A percentile compares a stretch with the other conserved stretches of the same genome.
phyloP scores from a whole-genome alignment of 257 asterid genomes.

The Plantago elongata region DNA sequence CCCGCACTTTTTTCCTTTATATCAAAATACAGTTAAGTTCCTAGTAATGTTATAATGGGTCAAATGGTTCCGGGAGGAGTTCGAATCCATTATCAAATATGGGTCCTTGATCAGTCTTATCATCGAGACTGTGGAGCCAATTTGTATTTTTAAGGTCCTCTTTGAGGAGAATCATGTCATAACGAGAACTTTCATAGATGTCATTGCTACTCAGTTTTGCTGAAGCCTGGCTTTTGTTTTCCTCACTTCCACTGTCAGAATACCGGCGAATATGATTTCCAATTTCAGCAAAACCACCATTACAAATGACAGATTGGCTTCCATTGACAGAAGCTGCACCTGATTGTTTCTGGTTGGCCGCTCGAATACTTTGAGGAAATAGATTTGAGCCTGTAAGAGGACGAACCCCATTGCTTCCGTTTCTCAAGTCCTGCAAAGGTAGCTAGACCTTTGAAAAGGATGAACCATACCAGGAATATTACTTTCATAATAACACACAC shows the following conservation, averaged over 20 bases:
- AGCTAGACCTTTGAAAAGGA: slow-evolving; percentile 23
- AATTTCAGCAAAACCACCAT: slow-evolving; percentile 42
- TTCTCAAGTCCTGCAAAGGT: slow-evolving; percentile 71
- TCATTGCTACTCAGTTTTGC: slow-evolving; percentile 57
- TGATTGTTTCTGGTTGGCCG: slow-evolving; percentile 53
- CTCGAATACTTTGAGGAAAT: slow-evolving; percentile 94
- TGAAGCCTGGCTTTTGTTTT: slow-evolving; percentile 43
- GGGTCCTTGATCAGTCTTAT: slow-evolving; percentile 71
- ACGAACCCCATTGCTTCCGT: slow-evolving; percentile 57
- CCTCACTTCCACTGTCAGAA: slow-evolving; percentile 58
- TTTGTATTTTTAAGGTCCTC: slow-evolving; percentile 83
- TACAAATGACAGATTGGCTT: slow-evolving; percentile 25
- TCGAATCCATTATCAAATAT: slow-evolving; percentile 87
- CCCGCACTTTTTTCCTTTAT: background rate
- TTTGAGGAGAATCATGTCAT: slow-evolving; percentile 71
- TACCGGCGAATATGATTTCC: slow-evolving; percentile 39
- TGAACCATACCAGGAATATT: background rate
- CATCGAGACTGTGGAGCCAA: slow-evolving; percentile 86
- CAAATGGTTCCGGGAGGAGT: slow-evolving; percentile 85
- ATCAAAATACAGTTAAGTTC: slow-evolving; percentile 18
- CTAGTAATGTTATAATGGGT: slow-evolving; percentile 44
- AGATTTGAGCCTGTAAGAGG: slow-evolving; percentile 70
- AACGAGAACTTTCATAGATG: slow-evolving; percentile 88
- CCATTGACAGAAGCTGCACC: slow-evolving; percentile 44
- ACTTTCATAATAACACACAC: too few relatives aligned